Percentiles rank a stretch among this genome's conserved stretches.
Evolutionary conservation across 1,284 basidiomycete genomes (phyloP).

Genomic region (Rhodotorula sp.): DNA sequence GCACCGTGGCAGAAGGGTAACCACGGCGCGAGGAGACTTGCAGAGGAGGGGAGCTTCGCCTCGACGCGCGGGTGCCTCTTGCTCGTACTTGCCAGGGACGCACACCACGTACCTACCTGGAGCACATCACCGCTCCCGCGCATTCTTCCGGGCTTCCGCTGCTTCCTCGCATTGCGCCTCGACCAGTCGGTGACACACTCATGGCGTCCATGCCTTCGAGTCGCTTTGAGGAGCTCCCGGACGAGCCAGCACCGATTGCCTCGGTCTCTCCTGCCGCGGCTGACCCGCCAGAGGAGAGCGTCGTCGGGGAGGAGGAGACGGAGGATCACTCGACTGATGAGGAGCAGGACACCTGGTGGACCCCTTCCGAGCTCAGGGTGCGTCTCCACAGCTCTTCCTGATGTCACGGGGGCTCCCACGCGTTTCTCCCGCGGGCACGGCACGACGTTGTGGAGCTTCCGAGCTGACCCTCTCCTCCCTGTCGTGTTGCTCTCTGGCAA

Average conservation of each 20-base stretch:
- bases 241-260: neutral
- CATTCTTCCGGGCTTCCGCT: neutral
- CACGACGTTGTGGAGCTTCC: neutral
- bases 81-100: too few relatives aligned
- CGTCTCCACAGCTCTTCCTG: too few relatives aligned
- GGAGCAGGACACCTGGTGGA: slow-evolving; percentile 26
- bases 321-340: neutral
- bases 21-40: too few relatives aligned
- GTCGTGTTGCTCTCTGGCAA: too few relatives aligned
- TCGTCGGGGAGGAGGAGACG: too few relatives aligned
- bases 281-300: neutral
- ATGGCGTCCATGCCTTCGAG: neutral
- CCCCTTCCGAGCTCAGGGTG: slow-evolving; percentile 22
- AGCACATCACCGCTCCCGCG: neutral
- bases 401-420: too few relatives aligned
- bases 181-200: neutral
- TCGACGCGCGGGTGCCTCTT: too few relatives aligned
- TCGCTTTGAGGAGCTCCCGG: slow-evolving; percentile 14
- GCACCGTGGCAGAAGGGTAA: too few relatives aligned
- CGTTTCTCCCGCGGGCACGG: too few relatives aligned
- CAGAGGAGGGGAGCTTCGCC: too few relatives aligned
- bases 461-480: neutral
- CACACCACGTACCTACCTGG: neutral
- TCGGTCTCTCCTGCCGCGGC: too few relatives aligned
- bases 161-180: neutral